Evolutionary conservation across 2,329 filamentous ascomycete species (phyloP).

Genomic region (Epichloe gansuensis): DNA sequence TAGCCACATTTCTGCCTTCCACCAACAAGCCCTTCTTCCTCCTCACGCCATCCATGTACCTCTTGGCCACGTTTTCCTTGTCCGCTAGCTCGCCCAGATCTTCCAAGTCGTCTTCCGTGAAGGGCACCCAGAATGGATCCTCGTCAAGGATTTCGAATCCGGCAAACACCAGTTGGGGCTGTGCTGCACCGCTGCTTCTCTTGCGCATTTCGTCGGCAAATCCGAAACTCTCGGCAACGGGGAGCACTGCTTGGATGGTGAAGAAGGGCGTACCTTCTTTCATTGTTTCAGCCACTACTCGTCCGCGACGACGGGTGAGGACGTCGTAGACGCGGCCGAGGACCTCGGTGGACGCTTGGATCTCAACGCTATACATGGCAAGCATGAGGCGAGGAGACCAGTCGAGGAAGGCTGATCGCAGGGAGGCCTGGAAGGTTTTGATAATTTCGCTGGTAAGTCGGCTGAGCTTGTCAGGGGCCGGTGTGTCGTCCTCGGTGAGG

Average conservation of each 20-base stretch:
- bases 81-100: conserved; percentile 91
- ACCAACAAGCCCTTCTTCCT: conserved; percentile 79
- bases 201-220: conserved; percentile 96
- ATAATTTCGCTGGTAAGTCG: conserved; percentile 89
- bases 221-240: conserved; percentile 89
- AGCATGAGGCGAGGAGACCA: conserved; percentile 93
- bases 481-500: conserved; percentile 38
- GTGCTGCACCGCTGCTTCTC: conserved; percentile 76
- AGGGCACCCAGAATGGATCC: conserved; percentile 96
- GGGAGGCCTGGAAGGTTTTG: conserved; percentile 72
- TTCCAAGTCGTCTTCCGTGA: conserved; percentile 91
- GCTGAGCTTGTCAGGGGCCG: conserved; percentile 54
- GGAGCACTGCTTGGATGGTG: conserved; percentile 76
- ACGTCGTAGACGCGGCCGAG: conserved; percentile 92
- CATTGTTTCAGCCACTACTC: conserved; percentile 79
- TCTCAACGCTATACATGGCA: conserved; percentile 96
- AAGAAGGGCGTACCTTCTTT: conserved; percentile 96
- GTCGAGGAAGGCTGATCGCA: conserved; percentile 77
- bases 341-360: conserved; percentile 91
- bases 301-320: conserved; percentile 85
- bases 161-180: conserved; percentile 84
- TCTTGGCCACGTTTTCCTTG: conserved; percentile 87
- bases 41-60: conserved; percentile 86
- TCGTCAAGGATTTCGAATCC: conserved; percentile 89
- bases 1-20: conserved; percentile 60